Percentiles rank a stretch among this genome's conserved stretches.
Conservation (phyloP, 495 filamentous ascomycete species). For the Terfezia claveryi region DNA sequence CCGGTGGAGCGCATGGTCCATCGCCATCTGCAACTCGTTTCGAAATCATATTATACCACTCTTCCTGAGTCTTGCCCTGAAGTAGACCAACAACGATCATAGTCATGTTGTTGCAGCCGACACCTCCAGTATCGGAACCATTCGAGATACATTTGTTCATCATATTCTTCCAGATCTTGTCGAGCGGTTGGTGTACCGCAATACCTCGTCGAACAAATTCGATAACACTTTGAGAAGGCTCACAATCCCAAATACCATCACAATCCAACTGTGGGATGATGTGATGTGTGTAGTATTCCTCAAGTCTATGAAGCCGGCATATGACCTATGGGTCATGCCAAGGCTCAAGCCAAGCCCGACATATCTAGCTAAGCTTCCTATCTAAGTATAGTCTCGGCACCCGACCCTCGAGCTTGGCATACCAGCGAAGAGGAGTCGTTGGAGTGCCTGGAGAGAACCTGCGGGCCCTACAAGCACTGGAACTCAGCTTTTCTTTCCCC, state of each 20-base stretch:
- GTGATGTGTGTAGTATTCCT: too few species aligned
- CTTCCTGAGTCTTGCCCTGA: slow-evolving; percentile 73
- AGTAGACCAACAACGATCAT: slow-evolving; percentile 82
- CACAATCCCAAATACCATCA: slow-evolving; percentile 99
- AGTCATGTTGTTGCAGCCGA: slow-evolving; percentile 99
- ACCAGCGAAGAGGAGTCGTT: too few species aligned
- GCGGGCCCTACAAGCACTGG: too few species aligned
- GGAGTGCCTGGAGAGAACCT: too few species aligned
- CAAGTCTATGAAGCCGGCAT: too few species aligned
- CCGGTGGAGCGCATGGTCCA: slow-evolving; percentile 93
- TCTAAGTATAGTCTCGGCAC: too few species aligned
- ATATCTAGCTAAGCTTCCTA: too few species aligned
- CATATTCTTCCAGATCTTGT: slow-evolving; percentile 96
- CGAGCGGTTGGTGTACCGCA: slow-evolving; percentile 77
- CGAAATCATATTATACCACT: slow-evolving; percentile 92
- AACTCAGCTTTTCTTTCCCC: too few species aligned
- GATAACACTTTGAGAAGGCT: slow-evolving; percentile 88
- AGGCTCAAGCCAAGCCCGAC: too few species aligned
- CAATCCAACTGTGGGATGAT: too few species aligned
- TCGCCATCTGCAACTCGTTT: slow-evolving; percentile 90
- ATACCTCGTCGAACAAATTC: slow-evolving; percentile 94
- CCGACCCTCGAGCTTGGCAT: too few species aligned
- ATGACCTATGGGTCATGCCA: too few species aligned
- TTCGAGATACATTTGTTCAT: slow-evolving; percentile 98
- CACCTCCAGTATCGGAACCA: slow-evolving; percentile 91